Evolutionary conservation across 495 filamentous ascomycete genomes (phyloP).

Genomic region (Podospora fimiseda): DNA sequence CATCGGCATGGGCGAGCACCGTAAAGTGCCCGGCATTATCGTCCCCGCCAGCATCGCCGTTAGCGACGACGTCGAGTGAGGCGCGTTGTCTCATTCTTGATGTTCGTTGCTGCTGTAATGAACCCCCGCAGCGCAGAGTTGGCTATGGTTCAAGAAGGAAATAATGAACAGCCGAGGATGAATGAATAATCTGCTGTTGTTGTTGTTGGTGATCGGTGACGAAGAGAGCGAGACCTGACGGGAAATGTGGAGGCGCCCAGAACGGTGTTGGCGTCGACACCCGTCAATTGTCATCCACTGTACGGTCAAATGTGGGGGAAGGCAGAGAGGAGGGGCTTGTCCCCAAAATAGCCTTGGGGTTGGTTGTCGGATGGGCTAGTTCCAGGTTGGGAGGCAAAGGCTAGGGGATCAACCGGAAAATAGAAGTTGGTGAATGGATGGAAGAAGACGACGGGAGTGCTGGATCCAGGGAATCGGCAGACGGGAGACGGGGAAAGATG

Average conservation of each 20-base stretch:
- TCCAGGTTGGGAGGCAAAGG: neutral
- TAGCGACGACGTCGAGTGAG: constrained; percentile 42
- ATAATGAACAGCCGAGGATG: neutral
- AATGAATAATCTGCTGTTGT: too few relatives aligned
- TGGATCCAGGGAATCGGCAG: neutral
- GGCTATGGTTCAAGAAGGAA: constrained; percentile 1
- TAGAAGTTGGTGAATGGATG: neutral
- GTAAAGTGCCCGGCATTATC: neutral
- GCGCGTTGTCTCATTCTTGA: constrained; percentile 26
- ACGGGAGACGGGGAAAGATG: neutral
- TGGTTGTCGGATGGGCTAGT: neutral
- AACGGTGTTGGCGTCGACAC: constrained; percentile 16
- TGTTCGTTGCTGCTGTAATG: constrained; percentile 3
- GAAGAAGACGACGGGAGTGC: neutral
- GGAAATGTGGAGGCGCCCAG: constrained; percentile 14
- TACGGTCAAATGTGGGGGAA: constrained; percentile 7
- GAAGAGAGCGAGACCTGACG: constrained; percentile 13
- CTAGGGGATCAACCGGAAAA: neutral
- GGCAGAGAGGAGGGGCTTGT: constrained; percentile 4
- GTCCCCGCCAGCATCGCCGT: constrained; percentile 15
- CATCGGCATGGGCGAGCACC: constrained; percentile 1
- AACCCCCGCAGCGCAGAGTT: constrained; percentile 21
- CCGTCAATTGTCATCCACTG: constrained; percentile 19
- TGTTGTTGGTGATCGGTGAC: too few relatives aligned
- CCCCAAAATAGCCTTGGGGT: constrained; percentile 25